Evolutionary conservation across 2,329 filamentous ascomycete species (phyloP), one percentile per base, ranked within the genome.

Genomic region (Sclerotinia minor): DNA sequence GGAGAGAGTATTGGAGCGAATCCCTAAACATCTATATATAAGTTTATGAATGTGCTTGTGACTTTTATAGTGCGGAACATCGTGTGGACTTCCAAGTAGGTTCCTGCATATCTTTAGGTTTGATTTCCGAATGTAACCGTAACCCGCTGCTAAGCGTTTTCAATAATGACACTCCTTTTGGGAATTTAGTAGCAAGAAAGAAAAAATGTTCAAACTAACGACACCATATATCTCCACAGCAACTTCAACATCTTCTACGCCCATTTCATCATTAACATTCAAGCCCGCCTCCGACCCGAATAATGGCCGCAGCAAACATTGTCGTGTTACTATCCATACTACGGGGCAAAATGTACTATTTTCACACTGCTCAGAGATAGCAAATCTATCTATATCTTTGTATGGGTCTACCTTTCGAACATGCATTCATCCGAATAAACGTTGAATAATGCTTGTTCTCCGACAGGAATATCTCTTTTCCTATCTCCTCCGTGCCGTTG

Each of bases 1-100:
- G 13, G 29, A 38, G 17, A 38, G 32, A 60, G 35, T 17, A 45
- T 29, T 35, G 15, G 26, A 35, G 58, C 58, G 29, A 24, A 47
- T 60, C n/a, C 26, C 26, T 26, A 7, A 35, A 47, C 2, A 55
- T 55, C 63, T 55, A 47, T 55, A 9, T 38, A 38, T 41, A 41
- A 59, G 53, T 24, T 59, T 50, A 17, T 47, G 41, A 50, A 8
- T 41, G 61, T 41, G 52, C 63, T 55, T 55, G 63, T 57, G 63
- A 65, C 63, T 45, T 24, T 41, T n/a, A 19, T 45, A 32, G 26
- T 64, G 53, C 24, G n/a, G 44, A 54, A 29, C 47, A n/a, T 50
- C 15, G 35, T 35, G 49, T n/a, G n/a, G 49, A 35, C 32, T n/a
- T 29, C 29, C 29, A 29, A 50, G 32, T n/a, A 29, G 38, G 32